These are phyloP conservation scores for Colletotrichum sp. DNA, from an alignment of 2,329 filamentous ascomycete species.

Conservation along the genomic window DNA sequence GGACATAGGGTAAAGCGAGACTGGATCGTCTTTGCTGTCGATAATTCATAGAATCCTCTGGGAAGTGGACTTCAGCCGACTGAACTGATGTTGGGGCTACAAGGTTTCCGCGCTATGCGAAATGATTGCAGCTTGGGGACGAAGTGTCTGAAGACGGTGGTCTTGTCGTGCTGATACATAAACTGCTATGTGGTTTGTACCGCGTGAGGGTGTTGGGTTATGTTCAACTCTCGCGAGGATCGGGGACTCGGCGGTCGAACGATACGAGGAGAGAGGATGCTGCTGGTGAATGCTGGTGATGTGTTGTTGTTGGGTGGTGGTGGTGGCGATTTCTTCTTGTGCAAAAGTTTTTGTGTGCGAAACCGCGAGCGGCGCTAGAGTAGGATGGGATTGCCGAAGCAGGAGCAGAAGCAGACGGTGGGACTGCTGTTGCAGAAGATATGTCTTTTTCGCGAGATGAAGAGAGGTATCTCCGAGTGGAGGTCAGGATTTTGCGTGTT, in stretches of 20 bases:
- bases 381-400: not conserved
- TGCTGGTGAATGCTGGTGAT: not conserved
- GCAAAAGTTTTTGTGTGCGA: not conserved
- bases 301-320: not conserved
- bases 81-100: constrained; percentile 86
- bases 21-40: constrained; percentile 50
- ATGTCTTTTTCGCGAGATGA: not conserved
- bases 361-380: not conserved
- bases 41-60: constrained; percentile 62
- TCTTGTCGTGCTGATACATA: constrained; percentile 98
- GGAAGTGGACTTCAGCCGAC: constrained; percentile 77
- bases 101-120: constrained; percentile 94
- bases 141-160: constrained; percentile 92
- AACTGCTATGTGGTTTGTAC: constrained; percentile 56
- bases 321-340: not conserved
- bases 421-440: not conserved
- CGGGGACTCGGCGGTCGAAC: constrained; percentile 12
- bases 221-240: constrained; percentile 14
- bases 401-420: not conserved
- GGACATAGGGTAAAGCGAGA: constrained; percentile 61
- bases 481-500: not conserved
- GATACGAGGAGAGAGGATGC: constrained; percentile 3
- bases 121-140: constrained; percentile 96
- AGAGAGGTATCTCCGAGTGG: not conserved
- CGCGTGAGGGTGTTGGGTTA: constrained; percentile 17